Evolutionary conservation across 768 basidiomycete species (phyloP).

Genomic region (Lactifluus subvellereus): DNA sequence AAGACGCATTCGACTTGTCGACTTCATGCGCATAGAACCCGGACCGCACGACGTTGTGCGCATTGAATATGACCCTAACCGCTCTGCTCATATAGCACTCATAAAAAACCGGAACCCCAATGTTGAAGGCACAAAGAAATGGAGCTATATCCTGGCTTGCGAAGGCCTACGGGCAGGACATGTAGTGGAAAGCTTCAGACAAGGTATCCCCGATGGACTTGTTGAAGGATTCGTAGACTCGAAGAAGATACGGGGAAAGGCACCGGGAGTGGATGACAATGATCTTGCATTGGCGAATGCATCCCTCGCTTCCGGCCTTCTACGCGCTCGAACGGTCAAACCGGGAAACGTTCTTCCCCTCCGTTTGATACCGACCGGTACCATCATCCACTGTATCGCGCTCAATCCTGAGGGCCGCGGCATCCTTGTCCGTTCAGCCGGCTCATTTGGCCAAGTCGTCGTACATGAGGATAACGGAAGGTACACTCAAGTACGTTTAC

Average conservation of each 20-base stretch:
- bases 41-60: conserved; percentile 87
- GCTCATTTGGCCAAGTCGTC: conserved; percentile 77
- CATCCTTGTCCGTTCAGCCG: conserved; percentile 84
- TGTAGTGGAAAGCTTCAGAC: conserved; percentile 76
- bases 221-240: conserved; percentile 42
- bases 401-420: conserved; percentile 71
- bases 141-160: conserved; percentile 90
- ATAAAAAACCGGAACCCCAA: conserved; percentile 55
- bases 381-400: conserved; percentile 81
- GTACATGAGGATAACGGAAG: conserved; percentile 63
- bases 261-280: conserved; percentile 24
- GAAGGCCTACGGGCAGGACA: conserved; percentile 88
- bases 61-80: conserved; percentile 94
- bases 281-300: conserved; percentile 39
- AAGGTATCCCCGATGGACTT: conserved; percentile 73
- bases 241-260: conserved; percentile 27
- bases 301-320: conserved; percentile 74
- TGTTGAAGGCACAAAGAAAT: conserved; percentile 51
- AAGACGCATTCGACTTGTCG: conserved; percentile 77
- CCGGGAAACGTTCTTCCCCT: conserved; percentile 92
- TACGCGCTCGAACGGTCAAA: conserved; percentile 78
- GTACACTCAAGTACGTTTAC: conserved; percentile 79
- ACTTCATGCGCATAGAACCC: conserved; percentile 72
- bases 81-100: conserved; percentile 92
- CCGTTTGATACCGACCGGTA: conserved; percentile 86